Evolutionary conservation across 257 asterid species (phyloP), one percentile per base, ranked within the genome.

Genomic region (Echium plantagineum): DNA sequence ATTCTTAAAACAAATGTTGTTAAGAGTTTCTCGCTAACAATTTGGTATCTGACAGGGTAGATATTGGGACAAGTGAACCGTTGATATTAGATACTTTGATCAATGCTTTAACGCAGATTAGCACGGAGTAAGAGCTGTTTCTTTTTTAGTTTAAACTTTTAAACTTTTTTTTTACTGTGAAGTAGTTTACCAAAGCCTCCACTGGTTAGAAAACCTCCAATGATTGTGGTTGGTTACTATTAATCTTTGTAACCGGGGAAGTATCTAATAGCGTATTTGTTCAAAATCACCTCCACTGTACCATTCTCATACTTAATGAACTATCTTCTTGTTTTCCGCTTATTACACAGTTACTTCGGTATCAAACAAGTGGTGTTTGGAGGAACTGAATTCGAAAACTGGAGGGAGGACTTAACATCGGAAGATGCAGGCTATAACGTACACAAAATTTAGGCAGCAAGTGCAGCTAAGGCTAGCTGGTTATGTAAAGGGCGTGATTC

Each of bases 361-460:
- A 84, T 91, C 63, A 91, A 91, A 81, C 95, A 85, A 77, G 82
- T 91, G 76, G 78, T 74, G 69, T 91, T 91, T 62, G 98, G 96
- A 15, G 96, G 96, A 61, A 74, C 95, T 51, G 90, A 83, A 66
- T 80, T 70, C n/a, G 94, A 77, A 77, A 81, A 63, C 57, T 91
- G 98, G 98, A 80, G 63, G 60, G 98, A 85, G 60, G 69, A 77
- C 79, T 73, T 88, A 76, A 88, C 79, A 70, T 68, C 95, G 15
- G 98, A 91, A 72, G 93, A 79, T 65, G 78, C 66, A 17, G 96
- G 95, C 55, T 91, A 78, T 75, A 80, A 71, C 46, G 63, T 82
- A 61, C 95, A 81, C 90, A 88, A 80, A 80, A 91, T 91, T 64
- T 91, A 80, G 85, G 80, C 62, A 58, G n/a, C n/a, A n/a, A n/a